Evolutionary conservation across 2,329 filamentous ascomycete genomes (phyloP), one percentile per base, ranked within the genome.

Genomic region (Colletotrichum ledebouriae): DNA sequence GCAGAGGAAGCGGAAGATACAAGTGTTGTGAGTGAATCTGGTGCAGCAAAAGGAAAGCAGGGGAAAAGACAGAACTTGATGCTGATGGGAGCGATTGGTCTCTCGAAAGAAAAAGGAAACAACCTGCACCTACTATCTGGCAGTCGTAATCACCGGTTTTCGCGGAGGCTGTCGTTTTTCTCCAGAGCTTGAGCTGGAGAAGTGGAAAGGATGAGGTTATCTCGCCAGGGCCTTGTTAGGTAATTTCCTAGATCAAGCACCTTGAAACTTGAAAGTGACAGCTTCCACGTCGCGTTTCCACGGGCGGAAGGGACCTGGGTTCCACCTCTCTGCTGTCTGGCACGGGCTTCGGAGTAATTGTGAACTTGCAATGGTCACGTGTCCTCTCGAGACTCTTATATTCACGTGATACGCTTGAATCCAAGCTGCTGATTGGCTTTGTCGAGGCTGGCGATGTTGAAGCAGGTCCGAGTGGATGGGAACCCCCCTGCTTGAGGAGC

Each of bases 241-340:
- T 66, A 69, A 69, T 69, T 69, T 69, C 61, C 61, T 55, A 25
- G 17, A 55, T 59, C 55, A 57, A 33, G 29, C 29, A 29, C 56
- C 25, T 68, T 17, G 17, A 17, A 17, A 17, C 17, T 22, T 29
- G 15, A 69, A 66, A 60, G 66, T 69, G 61, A 69, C 66, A 65
- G 61, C 66, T 65, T 68, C 29, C 29, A 29, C 4, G 25, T 29
- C 65, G 42, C 61, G 12, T 42, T 67, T 44, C 20, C 39, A 44
- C 44, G 44, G 52, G 33, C 46, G n/a, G 29, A 39, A 53, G n/a
- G 53, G 56, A 46, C 42, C 10, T 58, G 44, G 59, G 60, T 39
- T 37, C 61, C 60, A 20, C 55, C 46, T 37, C 53, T 53, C 46
- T 42, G 22, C 17, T 15, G 15, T 12, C 59, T 44, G 50, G 52